phyloP scores from a whole-genome alignment of 495 filamentous ascomycete species.

The Penicillium taxi region DNA sequence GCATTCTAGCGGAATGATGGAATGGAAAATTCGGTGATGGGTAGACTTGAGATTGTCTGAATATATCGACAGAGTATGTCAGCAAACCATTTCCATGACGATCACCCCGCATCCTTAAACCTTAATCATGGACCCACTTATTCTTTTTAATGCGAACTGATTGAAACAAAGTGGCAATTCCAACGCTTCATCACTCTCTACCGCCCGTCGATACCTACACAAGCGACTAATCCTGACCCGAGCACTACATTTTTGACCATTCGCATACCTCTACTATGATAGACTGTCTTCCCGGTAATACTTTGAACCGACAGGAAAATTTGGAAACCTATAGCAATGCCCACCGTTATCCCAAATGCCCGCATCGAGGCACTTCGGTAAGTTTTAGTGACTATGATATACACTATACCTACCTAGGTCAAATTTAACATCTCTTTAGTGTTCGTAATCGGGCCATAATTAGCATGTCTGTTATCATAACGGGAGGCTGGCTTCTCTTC shows the following conservation, averaged over 20 bases:
- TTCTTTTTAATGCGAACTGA: neutral
- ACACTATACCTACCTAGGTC: neutral
- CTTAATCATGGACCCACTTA: neutral
- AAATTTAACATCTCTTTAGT: neutral
- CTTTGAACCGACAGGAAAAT: neutral
- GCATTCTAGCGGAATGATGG: no score
- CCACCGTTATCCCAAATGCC: neutral
- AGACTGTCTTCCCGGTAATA: neutral
- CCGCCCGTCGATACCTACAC: no score
- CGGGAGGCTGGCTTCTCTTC: neutral
- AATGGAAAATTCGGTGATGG: no score
- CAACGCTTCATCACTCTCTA: no score
- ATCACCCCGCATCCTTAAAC: neutral
- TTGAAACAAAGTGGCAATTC: no score
- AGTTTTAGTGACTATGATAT: neutral
- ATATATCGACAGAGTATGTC: no score
- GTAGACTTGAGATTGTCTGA: no score
- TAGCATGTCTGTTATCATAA: neutral
- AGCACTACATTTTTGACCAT: neutral
- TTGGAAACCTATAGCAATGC: neutral
- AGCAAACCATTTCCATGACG: no score
- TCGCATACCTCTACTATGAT: no score
- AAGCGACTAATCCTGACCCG: no score
- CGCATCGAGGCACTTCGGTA: neutral
- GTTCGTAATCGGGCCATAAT: neutral